Percentiles rank a stretch among this genome's conserved stretches.
These are phyloP conservation scores for Geranomyces variabilis DNA, from an alignment of 192 early-diverging fungal genomes.

Conservation along the genomic window DNA sequence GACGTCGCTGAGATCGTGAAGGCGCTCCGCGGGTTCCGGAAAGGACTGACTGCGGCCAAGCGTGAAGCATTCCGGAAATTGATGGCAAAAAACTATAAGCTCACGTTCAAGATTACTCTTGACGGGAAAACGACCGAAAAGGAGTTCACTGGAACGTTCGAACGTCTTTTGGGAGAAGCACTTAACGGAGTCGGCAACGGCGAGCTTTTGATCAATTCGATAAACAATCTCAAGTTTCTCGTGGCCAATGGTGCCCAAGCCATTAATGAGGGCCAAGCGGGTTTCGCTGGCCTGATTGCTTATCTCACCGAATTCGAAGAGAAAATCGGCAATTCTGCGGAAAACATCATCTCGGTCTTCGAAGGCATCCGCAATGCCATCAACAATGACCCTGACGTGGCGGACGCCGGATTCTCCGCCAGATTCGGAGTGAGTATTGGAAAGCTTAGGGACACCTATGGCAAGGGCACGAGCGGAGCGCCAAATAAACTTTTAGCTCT, in stretches of 20 bases:
- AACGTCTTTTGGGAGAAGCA: conserved; percentile 2
- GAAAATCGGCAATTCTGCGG: neutral
- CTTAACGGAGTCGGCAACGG: neutral
- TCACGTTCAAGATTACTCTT: neutral
- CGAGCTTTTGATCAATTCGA: neutral
- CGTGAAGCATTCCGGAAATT: neutral
- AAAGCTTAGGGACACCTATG: neutral
- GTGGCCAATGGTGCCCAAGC: neutral
- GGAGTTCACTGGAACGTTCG: neutral
- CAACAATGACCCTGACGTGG: neutral
- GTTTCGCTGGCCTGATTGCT: neutral
- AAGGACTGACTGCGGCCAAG: neutral
- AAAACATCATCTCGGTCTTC: neutral
- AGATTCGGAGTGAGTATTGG: too few relatives aligned
- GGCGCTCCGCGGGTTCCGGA: neutral
- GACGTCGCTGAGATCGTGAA: neutral
- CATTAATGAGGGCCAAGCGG: neutral
- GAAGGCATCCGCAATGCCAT: neutral
- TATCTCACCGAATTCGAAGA: neutral
- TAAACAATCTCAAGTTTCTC: neutral
- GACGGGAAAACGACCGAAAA: neutral
- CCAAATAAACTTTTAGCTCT: too few relatives aligned
- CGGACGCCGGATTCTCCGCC: too few relatives aligned
- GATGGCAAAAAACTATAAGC: neutral
- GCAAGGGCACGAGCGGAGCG: neutral